Evolutionary conservation across 78 protist genomes (phyloP).

Genomic region (Dictyostelium brefeldianum): DNA sequence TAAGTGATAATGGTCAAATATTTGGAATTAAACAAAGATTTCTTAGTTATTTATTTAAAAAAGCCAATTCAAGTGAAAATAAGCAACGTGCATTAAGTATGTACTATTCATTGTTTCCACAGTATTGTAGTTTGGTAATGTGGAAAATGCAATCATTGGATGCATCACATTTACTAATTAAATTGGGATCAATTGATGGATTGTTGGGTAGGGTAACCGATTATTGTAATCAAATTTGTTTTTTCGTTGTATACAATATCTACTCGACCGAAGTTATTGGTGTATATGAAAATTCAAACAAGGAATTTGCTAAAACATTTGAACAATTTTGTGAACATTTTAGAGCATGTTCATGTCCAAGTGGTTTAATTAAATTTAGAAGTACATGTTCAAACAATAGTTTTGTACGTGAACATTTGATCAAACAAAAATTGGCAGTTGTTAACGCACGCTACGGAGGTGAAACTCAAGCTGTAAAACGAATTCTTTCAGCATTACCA

Average conservation of each 20-base stretch:
- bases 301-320: slow-evolving; percentile 75
- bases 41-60: slow-evolving; percentile 54
- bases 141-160: slow-evolving; percentile 83
- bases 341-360: slow-evolving; percentile 67
- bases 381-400: slow-evolving; percentile 68
- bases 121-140: slow-evolving; percentile 74
- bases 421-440: slow-evolving; percentile 76
- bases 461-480: slow-evolving; percentile 71
- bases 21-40: slow-evolving; percentile 78
- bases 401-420: slow-evolving; percentile 70
- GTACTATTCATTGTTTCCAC: slow-evolving; percentile 64
- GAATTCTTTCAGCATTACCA: slow-evolving; percentile 69
- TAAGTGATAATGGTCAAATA: background rate
- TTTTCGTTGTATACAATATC: slow-evolving; percentile 68
- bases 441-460: slow-evolving; percentile 78
- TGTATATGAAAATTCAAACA: slow-evolving; percentile 68
- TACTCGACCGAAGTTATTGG: slow-evolving; percentile 70
- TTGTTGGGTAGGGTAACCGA: slow-evolving; percentile 64
- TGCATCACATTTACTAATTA: slow-evolving; percentile 63
- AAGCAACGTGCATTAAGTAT: slow-evolving; percentile 24
- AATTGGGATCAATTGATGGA: slow-evolving; percentile 73
- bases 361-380: slow-evolving; percentile 65
- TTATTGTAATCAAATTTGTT: slow-evolving; percentile 70
- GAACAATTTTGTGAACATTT: slow-evolving; percentile 82
- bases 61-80: slow-evolving; percentile 21